Evolutionary conservation across 768 basidiomycete genomes (phyloP), one percentile per base, ranked within the genome.

Genomic region (Zangia roseola): DNA sequence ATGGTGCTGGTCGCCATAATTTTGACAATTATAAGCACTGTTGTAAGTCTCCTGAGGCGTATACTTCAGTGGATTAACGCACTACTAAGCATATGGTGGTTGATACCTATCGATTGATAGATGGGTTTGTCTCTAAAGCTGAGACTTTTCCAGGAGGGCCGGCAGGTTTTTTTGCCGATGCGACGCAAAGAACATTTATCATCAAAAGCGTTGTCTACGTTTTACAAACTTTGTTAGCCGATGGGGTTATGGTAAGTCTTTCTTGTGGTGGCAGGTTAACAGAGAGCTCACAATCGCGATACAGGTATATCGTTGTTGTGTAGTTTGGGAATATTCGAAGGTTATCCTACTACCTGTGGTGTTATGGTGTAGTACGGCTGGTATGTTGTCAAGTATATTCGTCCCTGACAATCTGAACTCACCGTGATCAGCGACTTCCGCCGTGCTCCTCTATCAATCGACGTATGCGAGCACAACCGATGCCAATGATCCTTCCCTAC

Each of bases 121-220:
- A 55, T 12, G 69, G 66, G 6, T 59, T 71, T n/a, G 43, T 65
- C 21, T 36, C 19, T 28, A 35, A 58, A 40, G 53, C 62, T 9
- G 45, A 49, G 21, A 56, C 21, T 9, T 49, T 49, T 20, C 59
- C 61, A 6, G 62, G 62, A 0, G 68, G 67, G 9, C 62, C 69
- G 3, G 9, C 44, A 8, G 58, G 43, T 4, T 71, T 62, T 47
- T 69, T 71, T 50, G 59, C 58, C 4, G 59, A 65, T 41, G 43
- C 50, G 6, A 58, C 57, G 36, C 57, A 70, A 21, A 50, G 31
- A 17, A 64, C 68, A 1, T 69, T 67, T 42, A 41, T 71, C 20
- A 57, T 65, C 47, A 70, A 70, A 45, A 64, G 45, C 28, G 48
- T 37, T 1, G 49, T 64, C 12, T 69, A 63, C 12, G 35, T 49